Percentiles rank a stretch among this genome's conserved stretches.
Evolutionary conservation across 2,329 filamentous ascomycete genomes (phyloP).

Genomic region (Aspergillus jensenii): DNA sequence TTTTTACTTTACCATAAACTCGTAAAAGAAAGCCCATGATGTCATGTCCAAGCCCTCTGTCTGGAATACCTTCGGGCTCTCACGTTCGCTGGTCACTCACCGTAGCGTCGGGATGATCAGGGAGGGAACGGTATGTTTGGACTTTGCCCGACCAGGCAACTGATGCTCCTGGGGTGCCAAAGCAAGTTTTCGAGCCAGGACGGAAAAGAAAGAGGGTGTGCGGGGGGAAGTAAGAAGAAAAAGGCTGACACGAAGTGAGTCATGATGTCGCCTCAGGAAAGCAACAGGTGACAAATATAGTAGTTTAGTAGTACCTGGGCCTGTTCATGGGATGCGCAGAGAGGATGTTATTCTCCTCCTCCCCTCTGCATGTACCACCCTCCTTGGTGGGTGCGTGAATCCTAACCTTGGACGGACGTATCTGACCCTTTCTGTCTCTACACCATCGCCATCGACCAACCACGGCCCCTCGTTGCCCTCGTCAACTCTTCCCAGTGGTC

Average conservation of each 20-base stretch:
- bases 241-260: conserved; percentile 23
- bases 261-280: conserved; percentile 19
- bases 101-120: neutral
- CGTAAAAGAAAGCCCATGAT: conserved; percentile 10
- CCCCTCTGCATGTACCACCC: conserved; percentile 28
- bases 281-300: conserved; percentile 27
- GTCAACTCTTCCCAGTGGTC: conserved; percentile 8
- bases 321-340: conserved; percentile 27
- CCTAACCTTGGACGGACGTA: neutral
- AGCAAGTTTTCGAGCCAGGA: neutral
- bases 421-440: conserved; percentile 8
- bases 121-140: conserved; percentile 19
- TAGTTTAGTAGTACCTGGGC: conserved; percentile 22
- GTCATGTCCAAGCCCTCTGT: conserved; percentile 9
- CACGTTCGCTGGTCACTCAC: conserved; percentile 21
- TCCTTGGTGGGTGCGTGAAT: conserved; percentile 13
- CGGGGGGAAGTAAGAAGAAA: conserved; percentile 6
- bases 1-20: conserved; percentile 1
- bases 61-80: neutral
- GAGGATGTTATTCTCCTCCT: conserved; percentile 18
- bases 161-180: conserved; percentile 18
- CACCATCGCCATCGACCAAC: conserved; percentile 10
- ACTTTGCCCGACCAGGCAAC: conserved; percentile 17
- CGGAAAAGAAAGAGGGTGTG: neutral
- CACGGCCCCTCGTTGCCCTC: conserved; percentile 6